A percentile compares a stretch with the other conserved stretches of the same genome.
Conservation (phyloP, 129 eudicot genomes). For the Glebionis coronaria region DNA sequence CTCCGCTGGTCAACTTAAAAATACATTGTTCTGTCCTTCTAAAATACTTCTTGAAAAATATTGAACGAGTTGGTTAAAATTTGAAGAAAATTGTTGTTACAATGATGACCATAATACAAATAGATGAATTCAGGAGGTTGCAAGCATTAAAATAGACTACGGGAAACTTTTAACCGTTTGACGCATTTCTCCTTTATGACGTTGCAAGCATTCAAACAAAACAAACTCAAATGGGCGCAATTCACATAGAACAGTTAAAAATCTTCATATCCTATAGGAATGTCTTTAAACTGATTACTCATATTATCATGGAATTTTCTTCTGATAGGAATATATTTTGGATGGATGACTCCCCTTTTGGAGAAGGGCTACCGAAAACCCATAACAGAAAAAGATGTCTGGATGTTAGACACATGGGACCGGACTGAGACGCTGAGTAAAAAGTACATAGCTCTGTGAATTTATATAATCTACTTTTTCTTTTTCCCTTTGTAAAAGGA, state of each 20-base stretch:
- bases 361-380: slow-evolving; percentile 84
- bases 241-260: neutral
- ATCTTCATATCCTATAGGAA: neutral
- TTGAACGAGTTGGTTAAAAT: too few relatives aligned
- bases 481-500: neutral
- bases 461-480: neutral
- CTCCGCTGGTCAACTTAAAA: too few relatives aligned
- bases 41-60: too few relatives aligned
- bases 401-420: slow-evolving; percentile 95
- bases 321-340: slow-evolving; percentile 56
- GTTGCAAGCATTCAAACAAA: neutral
- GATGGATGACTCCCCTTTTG: slow-evolving; percentile 90
- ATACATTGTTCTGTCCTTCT: too few relatives aligned
- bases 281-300: slow-evolving; percentile 6
- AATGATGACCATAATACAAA: too few relatives aligned
- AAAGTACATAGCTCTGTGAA: slow-evolving; percentile 39
- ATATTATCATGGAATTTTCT: slow-evolving; percentile 22
- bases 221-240: neutral
- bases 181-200: neutral
- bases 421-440: slow-evolving; percentile 64
- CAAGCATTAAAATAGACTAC: too few relatives aligned
- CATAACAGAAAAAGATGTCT: slow-evolving; percentile 87
- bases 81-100: too few relatives aligned
- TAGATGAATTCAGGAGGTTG: too few relatives aligned
- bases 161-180: neutral